phyloP scores from a whole-genome alignment of 2,329 filamentous ascomycete genomes.

The Whalleya microplaca region DNA sequence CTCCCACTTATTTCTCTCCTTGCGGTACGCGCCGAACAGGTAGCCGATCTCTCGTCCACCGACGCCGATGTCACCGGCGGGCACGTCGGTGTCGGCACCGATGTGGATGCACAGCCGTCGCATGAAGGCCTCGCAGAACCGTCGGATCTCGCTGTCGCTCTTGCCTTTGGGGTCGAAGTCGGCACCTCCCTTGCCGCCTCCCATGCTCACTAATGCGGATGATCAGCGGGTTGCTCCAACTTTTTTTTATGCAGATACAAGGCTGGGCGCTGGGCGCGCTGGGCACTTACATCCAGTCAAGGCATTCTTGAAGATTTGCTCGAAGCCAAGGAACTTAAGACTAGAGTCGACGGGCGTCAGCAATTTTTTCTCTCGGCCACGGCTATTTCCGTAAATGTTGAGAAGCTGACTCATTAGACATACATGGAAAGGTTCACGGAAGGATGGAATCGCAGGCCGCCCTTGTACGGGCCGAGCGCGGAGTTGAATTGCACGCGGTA shows the following conservation, averaged over 20 bases:
- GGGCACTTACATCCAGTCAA: slow-evolving; percentile 79
- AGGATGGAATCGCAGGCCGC: slow-evolving; percentile 92
- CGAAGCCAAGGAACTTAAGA: slow-evolving; percentile 97
- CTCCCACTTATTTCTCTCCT: slow-evolving; percentile 87
- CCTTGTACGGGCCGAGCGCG: slow-evolving; percentile 96
- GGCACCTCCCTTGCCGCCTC: slow-evolving; percentile 95
- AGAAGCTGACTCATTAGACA: slow-evolving; percentile 20
- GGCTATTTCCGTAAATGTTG: too few relatives aligned
- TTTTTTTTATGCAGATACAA: neutral
- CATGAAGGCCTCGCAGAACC: slow-evolving; percentile 97
- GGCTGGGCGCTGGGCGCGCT: neutral
- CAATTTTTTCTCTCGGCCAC: slow-evolving; percentile 1
- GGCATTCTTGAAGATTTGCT: slow-evolving; percentile 99
- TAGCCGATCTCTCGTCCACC: slow-evolving; percentile 90
- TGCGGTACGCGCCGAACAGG: slow-evolving; percentile 93
- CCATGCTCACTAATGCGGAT: slow-evolving; percentile 73
- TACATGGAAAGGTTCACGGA: slow-evolving; percentile 75
- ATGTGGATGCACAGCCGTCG: slow-evolving; percentile 94
- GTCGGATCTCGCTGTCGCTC: slow-evolving; percentile 94
- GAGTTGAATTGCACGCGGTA: slow-evolving; percentile 99
- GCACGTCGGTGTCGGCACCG: slow-evolving; percentile 92
- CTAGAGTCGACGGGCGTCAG: slow-evolving; percentile 46
- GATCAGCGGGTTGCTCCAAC: slow-evolving; percentile 13
- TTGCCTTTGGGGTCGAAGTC: slow-evolving; percentile 99
- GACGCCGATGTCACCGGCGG: slow-evolving; percentile 96